Evolutionary conservation across 768 basidiomycete species (phyloP), one percentile per base, ranked within the genome.

Genomic region (Tricholoma sp.): DNA sequence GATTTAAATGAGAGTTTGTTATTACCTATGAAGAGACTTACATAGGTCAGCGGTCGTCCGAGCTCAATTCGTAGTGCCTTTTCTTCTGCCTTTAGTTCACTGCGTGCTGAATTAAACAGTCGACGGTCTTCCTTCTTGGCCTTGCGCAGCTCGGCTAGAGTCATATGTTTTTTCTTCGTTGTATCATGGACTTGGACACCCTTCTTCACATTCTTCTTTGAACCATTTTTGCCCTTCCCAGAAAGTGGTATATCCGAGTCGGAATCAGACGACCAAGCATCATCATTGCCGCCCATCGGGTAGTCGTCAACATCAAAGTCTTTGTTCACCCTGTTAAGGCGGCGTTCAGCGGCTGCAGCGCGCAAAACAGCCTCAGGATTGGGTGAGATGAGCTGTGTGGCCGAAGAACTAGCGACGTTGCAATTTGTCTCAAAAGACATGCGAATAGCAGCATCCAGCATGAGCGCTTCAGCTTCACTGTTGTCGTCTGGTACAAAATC

Each of bases 41-140:
- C 85, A 70, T 82, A 78, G 11, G 90, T 92, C 61, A 96, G 72
- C 62, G 78, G 83, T 24, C 94, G 82, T 8, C 91, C 91, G 9
- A 94, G 74, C 65, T 86, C 77, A 57, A 71, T 63, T 50, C 73
- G 71, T 63, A 90, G 65, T 41, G 68, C 75, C 49, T 64, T 67
- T 66, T 88, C 81, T 67, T 84, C 86, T 52, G 52, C 62, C 65
- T 75, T 78, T 46, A 66, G 70, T 5, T 61, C 68, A 39, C 62
- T 65, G 64, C 63, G 64, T 43, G 66, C 67, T 56, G 41, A 32
- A 39, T 61, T 58, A 34, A 63, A 65, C 43, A 56, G 60, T 35
- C 64, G 60, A 14, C 72, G 68, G 11, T 61, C 64, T 56, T 72
- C 63, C 21, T 60, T 64, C 57, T 69, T 62, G 56, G 50, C 58